Evolutionary conservation across 176 grass and related monocot species (phyloP), one percentile per base, ranked within the genome.

Genomic region (Luzula sylvatica): DNA sequence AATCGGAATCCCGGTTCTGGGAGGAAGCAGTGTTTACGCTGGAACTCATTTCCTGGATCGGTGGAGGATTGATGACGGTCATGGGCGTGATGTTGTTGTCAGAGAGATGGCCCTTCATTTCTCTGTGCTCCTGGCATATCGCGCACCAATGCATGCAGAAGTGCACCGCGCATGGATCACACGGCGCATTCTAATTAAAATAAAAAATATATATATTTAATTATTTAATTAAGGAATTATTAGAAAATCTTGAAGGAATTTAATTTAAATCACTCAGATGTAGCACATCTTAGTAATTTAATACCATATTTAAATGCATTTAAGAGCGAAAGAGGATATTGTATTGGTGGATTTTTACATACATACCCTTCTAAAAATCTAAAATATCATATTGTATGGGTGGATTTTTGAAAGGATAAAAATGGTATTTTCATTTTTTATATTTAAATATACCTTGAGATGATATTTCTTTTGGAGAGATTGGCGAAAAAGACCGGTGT

Each of bases 131-230:
- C 66, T 96, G 90, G 41, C 90, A 96, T 48, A 86, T 86, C 0
- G 84, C 90, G 13, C 90, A 89, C 84, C 90, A 96, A 51, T 89
- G 90, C 71, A 96, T 41, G 30, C 90, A 96, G 59, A 83, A 96
- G 52, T 96, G 90, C 58, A 82, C 81, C 66, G 81, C 75, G 58
- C 90, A 95, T 35, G 90, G 84, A 52, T 96, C 80, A 23, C 74
- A 89, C 2, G 90, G 90, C 8, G 84, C 78, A 47, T 95, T 89
- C 90, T 95, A 68, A 71, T 42, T 56, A 69, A 28, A 20, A 50
- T 12, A n/a, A 8, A 35, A 7, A 35, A 35, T 35, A n/a, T 35
- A 35, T 35, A 7, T 35, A 35, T 35, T 35, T 35, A 1, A 7
- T 35, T 35, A 35, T 35, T 35, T 35, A 35, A 35, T 35, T 35